Percentiles rank a stretch among this genome's conserved stretches.
Conservation (phyloP, 345 rosid species). For the Limnanthes douglasii region DNA sequence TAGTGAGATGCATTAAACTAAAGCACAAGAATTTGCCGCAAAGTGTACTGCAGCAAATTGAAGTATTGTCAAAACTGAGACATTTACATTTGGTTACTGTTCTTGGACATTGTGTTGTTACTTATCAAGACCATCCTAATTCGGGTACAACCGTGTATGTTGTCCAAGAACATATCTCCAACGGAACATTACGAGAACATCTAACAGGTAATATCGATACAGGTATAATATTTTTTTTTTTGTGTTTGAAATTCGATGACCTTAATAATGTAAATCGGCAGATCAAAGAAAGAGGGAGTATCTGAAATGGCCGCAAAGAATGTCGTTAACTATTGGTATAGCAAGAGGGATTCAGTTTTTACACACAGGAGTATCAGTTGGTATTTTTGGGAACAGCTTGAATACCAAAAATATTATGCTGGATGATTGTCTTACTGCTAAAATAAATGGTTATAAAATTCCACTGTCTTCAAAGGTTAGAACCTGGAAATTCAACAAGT, state of each 20-base stretch:
- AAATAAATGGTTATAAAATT: constrained; percentile 50
- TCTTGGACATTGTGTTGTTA: constrained; percentile 72
- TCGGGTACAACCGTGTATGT: constrained; percentile 36
- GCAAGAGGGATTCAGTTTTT: constrained; percentile 90
- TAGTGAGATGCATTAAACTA: constrained; percentile 53
- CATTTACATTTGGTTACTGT: constrained; percentile 72
- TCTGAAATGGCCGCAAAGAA: constrained; percentile 84
- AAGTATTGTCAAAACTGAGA: constrained; percentile 68
- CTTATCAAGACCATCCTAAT: constrained; percentile 47
- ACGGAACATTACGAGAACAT: constrained; percentile 49
- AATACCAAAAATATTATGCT: constrained; percentile 57
- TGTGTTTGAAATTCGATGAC: constrained; percentile 1
- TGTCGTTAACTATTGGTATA: constrained; percentile 65
- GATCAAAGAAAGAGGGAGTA: constrained; percentile 68
- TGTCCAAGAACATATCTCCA: constrained; percentile 56
- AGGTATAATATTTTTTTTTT: background rate
- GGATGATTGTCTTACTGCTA: constrained; percentile 65
- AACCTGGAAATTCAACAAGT: background rate
- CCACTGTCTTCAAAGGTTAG: constrained; percentile 60
- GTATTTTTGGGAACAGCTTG: constrained; percentile 61
- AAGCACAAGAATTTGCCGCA: constrained; percentile 58
- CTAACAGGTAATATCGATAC: constrained; percentile 38
- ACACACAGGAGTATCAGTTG: constrained; percentile 78
- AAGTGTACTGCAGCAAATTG: constrained; percentile 53
- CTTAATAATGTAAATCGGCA: constrained; percentile 14